Evolutionary conservation across 495 filamentous ascomycete species (phyloP), one percentile per base, ranked within the genome.

Genomic region (Penicillium turbatum): DNA sequence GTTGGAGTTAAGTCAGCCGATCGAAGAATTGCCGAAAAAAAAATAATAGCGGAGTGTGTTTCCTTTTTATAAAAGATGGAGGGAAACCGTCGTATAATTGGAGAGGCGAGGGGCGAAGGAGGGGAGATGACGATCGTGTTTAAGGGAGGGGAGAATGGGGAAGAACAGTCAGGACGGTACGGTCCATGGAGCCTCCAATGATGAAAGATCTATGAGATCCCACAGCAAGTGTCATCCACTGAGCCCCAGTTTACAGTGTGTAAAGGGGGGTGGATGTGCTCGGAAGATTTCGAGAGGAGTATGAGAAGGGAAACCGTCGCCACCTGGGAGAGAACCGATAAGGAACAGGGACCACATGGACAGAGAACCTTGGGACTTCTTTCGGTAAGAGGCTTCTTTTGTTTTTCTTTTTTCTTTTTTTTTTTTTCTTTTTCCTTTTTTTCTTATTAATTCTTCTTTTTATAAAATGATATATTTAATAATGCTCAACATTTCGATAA

Each of bases 111-210:
- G 60, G 55, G 59, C 50, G 55, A 61, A 59, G 50, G 57, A 57
- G 57, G 56, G 61, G 59, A 59, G 55, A 64, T 61, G 61, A 62
- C 55, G 59, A 62, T 50, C 15, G 50, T 40, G 16, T 32, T 55
- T 46, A 54, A 51, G 54, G 46, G 39, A 45, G 51, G 57, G 50
- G 49, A 29, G 48, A 55, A 53, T 58, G 51, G 50, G 41, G 43
- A 55, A 51, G 48, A 60, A 56, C 26, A 59, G 48, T 48, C 49
- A 66, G 43, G 62, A 64, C 32, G 57, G 60, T 57, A 61, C 62
- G 63, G 59, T 55, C 53, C 47, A 56, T 56, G 44, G 47, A 44
- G 53, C 61, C 52, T 62, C 64, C 61, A 67, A 65, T 66, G 40
- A 53, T 38, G 53, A 50, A 51, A 47, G 44, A 53, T 40, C 37